Base-by-base conservation (phyloP, 176 grass and related monocot species). In the Eragrostis curvula region DNA sequence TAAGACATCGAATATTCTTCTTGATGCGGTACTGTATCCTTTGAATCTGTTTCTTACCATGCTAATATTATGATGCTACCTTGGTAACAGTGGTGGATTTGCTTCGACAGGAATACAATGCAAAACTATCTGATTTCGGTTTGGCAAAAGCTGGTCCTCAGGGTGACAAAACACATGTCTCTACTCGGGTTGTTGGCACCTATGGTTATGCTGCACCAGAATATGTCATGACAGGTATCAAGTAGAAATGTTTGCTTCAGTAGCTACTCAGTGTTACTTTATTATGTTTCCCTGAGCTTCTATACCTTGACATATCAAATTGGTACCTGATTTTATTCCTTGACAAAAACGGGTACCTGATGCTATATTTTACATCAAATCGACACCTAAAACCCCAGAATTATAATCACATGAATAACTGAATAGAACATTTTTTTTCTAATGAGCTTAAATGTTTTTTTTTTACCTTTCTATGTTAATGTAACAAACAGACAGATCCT, bases 1-100 rank as follows among this genome's bases (percentile, higher is more conserved):
- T 84, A 97, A 97, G 89, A 91, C 94, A n/a, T 97, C 94, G 24
- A 97, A 97, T 79, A 82, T 97, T 87, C 94, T 97, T 81, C 89
- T 97, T 83, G 91, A 97, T 89, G 70, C 60, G 73, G 91, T 97
- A 91, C 50, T 73, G 15, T 82, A 40, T 55, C 42, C 86, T 9
- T 17, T 68, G 5, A 79, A 63, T 68, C 23, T 60, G 13, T 67
- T 81, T 86, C 17, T 29, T 51, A 9, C 12, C 11, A 36, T 74
- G 8, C 72, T 84, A 49, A 72, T 44, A 12, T 52, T 27, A 72
- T 73, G 15, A 23, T 84, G 23, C 30, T 86, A 70, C 8, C 64
- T 82, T 73, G 65, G 49, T 82, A 80, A 68, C 55, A 40, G 21
- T 60, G 6, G 10, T 73, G 56, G 41, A 82, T 47, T n/a, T 80